Evolutionary conservation across 2,329 filamentous ascomycete species (phyloP).

Genomic region (Tympanopsis confertula): DNA sequence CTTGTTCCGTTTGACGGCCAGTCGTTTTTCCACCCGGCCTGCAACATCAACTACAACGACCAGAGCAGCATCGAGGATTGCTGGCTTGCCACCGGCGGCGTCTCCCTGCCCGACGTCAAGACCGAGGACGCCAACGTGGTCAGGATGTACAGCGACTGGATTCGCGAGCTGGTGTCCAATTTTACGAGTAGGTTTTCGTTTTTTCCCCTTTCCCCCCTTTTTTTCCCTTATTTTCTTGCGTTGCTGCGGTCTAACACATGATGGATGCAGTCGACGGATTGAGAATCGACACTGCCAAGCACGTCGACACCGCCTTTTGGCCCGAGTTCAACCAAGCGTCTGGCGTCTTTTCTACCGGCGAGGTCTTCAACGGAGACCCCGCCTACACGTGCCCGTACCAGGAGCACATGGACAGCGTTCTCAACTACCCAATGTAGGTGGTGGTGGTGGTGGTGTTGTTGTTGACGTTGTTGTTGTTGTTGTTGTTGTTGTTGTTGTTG

Average conservation of each 20-base stretch:
- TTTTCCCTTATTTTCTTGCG: too few relatives aligned
- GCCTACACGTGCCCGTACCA: constrained; percentile 39
- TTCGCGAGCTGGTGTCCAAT: constrained; percentile 40
- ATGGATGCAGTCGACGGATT: constrained; percentile 40
- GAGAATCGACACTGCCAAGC: constrained; percentile 50
- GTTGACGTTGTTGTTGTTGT: neutral
- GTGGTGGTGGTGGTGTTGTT: too few relatives aligned
- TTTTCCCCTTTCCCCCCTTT: too few relatives aligned
- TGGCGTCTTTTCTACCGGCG: constrained; percentile 48
- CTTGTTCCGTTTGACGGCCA: neutral
- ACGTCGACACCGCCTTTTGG: constrained; percentile 48
- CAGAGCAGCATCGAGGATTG: constrained; percentile 19
- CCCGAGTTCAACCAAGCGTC: constrained; percentile 36
- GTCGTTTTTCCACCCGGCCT: neutral
- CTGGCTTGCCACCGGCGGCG: constrained; percentile 39
- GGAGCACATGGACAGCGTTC: constrained; percentile 39
- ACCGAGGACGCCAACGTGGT: constrained; percentile 38
- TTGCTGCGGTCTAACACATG: too few relatives aligned
- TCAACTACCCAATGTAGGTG: constrained; percentile 45
- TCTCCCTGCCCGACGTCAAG: constrained; percentile 50
- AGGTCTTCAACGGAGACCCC: constrained; percentile 43
- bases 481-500: neutral
- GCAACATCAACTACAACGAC: neutral
- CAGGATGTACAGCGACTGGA: constrained; percentile 43
- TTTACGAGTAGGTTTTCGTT: constrained; percentile 31